phyloP scores from a whole-genome alignment of 2,329 filamentous ascomycete genomes.

The Metarhizium album region DNA sequence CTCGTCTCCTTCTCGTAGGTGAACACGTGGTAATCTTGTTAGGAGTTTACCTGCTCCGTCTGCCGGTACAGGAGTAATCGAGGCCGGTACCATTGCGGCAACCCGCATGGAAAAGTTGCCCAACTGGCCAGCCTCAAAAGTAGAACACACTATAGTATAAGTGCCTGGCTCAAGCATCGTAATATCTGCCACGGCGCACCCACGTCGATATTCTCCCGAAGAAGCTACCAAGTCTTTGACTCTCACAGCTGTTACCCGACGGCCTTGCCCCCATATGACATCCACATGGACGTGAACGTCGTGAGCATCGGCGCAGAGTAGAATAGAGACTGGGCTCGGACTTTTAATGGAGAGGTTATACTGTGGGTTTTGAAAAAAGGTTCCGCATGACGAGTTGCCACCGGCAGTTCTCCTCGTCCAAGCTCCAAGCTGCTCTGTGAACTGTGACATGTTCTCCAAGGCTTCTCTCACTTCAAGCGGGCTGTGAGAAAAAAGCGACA shows the following conservation, averaged over 20 bases:
- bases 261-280: slow-evolving; percentile 65
- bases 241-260: slow-evolving; percentile 58
- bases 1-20: slow-evolving; percentile 32
- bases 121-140: slow-evolving; percentile 71
- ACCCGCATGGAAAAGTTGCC: slow-evolving; percentile 67
- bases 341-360: slow-evolving; percentile 54
- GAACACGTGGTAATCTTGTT: slow-evolving; percentile 45
- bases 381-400: slow-evolving; percentile 66
- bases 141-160: slow-evolving; percentile 85
- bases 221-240: slow-evolving; percentile 69
- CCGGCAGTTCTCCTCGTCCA: slow-evolving; percentile 79
- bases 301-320: slow-evolving; percentile 57
- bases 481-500: slow-evolving; percentile 67
- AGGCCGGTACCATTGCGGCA: slow-evolving; percentile 48
- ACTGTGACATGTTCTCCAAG: slow-evolving; percentile 44
- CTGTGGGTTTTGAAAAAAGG: slow-evolving; percentile 81
- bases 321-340: slow-evolving; percentile 54
- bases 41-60: slow-evolving; percentile 68
- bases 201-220: slow-evolving; percentile 80
- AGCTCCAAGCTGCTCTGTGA: slow-evolving; percentile 46
- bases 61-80: slow-evolving; percentile 50
- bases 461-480: slow-evolving; percentile 53
- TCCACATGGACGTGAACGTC: slow-evolving; percentile 76
- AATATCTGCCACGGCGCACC: slow-evolving; percentile 60
- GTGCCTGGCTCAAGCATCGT: slow-evolving; percentile 52